These are phyloP conservation scores for Ophiosphaerella korrae DNA, from an alignment of 2,329 filamentous ascomycete genomes.

Conservation along the genomic window DNA sequence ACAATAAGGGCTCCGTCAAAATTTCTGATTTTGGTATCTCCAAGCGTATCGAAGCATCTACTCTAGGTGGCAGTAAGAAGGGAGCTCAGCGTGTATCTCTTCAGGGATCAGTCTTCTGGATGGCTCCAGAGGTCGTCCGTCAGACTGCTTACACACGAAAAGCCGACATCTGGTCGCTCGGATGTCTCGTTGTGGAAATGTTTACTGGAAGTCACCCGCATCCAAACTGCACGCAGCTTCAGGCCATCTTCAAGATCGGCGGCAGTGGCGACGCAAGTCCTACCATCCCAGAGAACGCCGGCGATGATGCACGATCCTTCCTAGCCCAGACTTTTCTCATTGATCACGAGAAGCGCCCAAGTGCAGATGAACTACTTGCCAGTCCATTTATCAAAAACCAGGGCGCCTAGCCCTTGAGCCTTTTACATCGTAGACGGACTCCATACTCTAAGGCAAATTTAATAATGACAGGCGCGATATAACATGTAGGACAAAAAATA, in stretches of 20 bases:
- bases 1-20: conserved; percentile 98
- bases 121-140: conserved; percentile 98
- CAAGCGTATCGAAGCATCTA: conserved; percentile 93
- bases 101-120: conserved; percentile 98
- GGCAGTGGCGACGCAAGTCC: conserved; percentile 85
- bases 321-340: conserved; percentile 91
- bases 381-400: conserved; percentile 79
- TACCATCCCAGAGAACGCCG: conserved; percentile 84
- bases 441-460: background rate
- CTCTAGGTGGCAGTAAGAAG: conserved; percentile 58
- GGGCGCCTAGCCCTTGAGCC: conserved; percentile 43
- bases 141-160: conserved; percentile 98
- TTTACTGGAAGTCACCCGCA: conserved; percentile 97
- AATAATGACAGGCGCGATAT: conserved; percentile 1
- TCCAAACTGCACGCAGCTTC: conserved; percentile 94
- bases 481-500: conserved; percentile 12
- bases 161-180: conserved; percentile 97
- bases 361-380: conserved; percentile 85
- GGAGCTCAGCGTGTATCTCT: conserved; percentile 68
- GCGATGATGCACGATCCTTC: conserved; percentile 82
- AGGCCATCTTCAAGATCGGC: conserved; percentile 96
- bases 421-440: conserved; percentile 4
- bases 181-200: conserved; percentile 98
- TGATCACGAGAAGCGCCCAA: conserved; percentile 89
- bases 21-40: conserved; percentile 99